phyloP scores from a whole-genome alignment of 768 basidiomycete species.

The Russula brevipes region DNA sequence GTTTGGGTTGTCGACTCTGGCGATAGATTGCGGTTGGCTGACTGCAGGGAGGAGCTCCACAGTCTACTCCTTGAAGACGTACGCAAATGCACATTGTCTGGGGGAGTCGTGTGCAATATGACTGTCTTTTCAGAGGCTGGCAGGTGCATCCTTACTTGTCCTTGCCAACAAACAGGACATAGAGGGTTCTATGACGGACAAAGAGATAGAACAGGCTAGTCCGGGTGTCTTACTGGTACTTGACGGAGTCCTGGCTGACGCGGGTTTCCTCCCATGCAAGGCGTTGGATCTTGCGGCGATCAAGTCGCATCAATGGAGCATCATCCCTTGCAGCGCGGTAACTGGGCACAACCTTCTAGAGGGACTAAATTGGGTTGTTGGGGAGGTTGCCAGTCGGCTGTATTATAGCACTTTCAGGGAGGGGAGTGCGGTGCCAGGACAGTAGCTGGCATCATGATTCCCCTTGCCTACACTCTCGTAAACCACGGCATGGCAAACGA shows the following conservation, averaged over 20 bases:
- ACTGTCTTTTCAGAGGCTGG: slow-evolving; percentile 59
- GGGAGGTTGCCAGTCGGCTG: slow-evolving; percentile 78
- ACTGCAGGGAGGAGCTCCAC: slow-evolving; percentile 85
- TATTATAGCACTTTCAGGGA: slow-evolving; percentile 61
- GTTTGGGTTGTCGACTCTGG: slow-evolving; percentile 99
- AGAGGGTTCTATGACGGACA: slow-evolving; percentile 72
- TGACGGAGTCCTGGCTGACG: slow-evolving; percentile 4
- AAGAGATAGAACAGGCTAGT: slow-evolving; percentile 80
- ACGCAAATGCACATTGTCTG: slow-evolving; percentile 21
- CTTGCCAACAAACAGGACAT: slow-evolving; percentile 99
- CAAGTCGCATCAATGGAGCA: slow-evolving; percentile 84
- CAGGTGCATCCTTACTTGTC: slow-evolving; percentile 92
- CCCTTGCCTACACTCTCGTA: too few species aligned
- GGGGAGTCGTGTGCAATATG: not conserved
- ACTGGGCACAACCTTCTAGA: slow-evolving; percentile 79
- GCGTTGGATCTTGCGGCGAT: slow-evolving; percentile 76
- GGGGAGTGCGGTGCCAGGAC: not conserved
- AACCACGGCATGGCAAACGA: too few species aligned
- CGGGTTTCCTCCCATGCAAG: slow-evolving; percentile 36
- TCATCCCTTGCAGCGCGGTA: slow-evolving; percentile 88
- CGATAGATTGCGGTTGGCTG: slow-evolving; percentile 83
- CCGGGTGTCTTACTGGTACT: slow-evolving; percentile 18
- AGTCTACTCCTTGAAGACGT: slow-evolving; percentile 90
- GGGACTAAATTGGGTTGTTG: slow-evolving; percentile 90
- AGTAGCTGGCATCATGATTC: too few species aligned